Conservation (phyloP, 306 rosid species). For the Castanospermum australe region DNA sequence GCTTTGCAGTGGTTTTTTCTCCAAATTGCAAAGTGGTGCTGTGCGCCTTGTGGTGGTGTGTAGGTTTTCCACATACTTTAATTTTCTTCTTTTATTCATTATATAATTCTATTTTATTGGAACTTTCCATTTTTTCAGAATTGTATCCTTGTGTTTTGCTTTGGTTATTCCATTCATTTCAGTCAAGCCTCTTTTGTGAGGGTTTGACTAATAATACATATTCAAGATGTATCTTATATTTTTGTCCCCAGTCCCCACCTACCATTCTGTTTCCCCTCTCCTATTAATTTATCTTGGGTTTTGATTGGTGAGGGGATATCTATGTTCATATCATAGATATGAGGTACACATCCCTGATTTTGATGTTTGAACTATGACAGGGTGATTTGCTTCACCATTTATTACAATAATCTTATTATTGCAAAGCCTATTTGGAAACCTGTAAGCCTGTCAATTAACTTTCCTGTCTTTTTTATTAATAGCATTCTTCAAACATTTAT, state of each 20-base stretch:
- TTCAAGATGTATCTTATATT: neutral
- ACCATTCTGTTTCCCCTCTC: no score
- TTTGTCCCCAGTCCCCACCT: neutral
- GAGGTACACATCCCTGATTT: no score
- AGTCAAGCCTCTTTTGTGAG: constrained; percentile 19
- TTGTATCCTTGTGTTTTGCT: constrained; percentile 12
- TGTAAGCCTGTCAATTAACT: no score
- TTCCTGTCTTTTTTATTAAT: no score
- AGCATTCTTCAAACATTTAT: no score
- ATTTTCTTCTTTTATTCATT: constrained; percentile 18
- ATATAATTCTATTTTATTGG: neutral
- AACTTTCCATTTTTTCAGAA: neutral
- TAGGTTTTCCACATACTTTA: constrained; percentile 28
- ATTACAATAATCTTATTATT: no score
- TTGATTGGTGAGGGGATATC: no score
- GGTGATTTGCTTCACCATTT: no score
- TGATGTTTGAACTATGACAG: no score
- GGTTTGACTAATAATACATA: constrained; percentile 11
- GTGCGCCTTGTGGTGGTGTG: constrained; percentile 63
- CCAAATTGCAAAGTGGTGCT: constrained; percentile 59
- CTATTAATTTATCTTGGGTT: no score
- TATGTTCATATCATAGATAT: no score
- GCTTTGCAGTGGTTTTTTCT: constrained; percentile 63
- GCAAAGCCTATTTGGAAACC: no score
- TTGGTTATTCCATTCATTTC: constrained; percentile 50